phyloP scores from a whole-genome alignment of 1,139 yeast species.

The Keqinozyma sinolaborantium region DNA sequence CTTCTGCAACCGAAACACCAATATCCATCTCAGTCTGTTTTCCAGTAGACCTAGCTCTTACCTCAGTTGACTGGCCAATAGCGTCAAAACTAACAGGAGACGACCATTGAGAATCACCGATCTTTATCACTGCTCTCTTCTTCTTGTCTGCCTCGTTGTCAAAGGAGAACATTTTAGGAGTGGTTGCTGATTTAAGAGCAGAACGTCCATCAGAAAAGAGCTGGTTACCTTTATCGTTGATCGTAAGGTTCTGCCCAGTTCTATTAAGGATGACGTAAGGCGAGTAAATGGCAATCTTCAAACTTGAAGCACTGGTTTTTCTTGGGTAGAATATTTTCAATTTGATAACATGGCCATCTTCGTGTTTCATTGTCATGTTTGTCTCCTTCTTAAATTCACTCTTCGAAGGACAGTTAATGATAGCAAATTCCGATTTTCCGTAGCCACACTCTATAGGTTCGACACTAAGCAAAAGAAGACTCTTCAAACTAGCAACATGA shows the following conservation, averaged over 20 bases:
- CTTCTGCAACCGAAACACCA: conserved; percentile 76
- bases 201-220: conserved; percentile 30
- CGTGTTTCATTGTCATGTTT: conserved; percentile 43
- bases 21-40: conserved; percentile 68
- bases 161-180: conserved; percentile 85
- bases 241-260: conserved; percentile 63
- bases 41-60: conserved; percentile 54
- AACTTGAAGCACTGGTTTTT: conserved; percentile 44
- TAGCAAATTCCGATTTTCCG: conserved; percentile 73
- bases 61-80: conserved; percentile 76
- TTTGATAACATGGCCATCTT: conserved; percentile 65
- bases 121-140: conserved; percentile 65
- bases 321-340: conserved; percentile 65
- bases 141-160: conserved; percentile 53
- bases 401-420: conserved; percentile 59
- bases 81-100: conserved; percentile 82
- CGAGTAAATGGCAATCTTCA: conserved; percentile 67
- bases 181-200: conserved; percentile 20
- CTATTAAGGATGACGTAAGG: conserved; percentile 84
- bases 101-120: conserved; percentile 77
- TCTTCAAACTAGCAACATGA: conserved; percentile 76
- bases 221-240: conserved; percentile 58
- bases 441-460: conserved; percentile 66
- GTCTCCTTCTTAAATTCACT: conserved; percentile 58
- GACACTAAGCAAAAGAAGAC: conserved; percentile 67